Evolutionary conservation across 176 grass and related monocot genomes (phyloP), one percentile per base, ranked within the genome.

Genomic region (Neostapfia colusana): DNA sequence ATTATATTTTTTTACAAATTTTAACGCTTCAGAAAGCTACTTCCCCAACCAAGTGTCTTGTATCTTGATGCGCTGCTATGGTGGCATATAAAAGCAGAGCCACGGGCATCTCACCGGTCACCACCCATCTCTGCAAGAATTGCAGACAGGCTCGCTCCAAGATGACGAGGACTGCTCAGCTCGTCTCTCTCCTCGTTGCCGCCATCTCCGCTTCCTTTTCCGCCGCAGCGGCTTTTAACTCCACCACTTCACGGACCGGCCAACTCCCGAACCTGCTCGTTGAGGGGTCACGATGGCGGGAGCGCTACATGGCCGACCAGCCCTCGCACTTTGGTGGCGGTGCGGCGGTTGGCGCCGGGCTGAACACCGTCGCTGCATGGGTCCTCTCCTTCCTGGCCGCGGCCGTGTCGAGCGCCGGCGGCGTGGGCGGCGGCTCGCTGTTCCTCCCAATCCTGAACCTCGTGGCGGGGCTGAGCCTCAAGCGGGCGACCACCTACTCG

Each of bases 361-460:
- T 12, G 36, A 75, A 76, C 27, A 83, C 78, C 8, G 68, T 78
- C 1, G 43, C 55, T 0, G 79, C 93, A 46, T 90, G 87, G 75
- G 36, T 86, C 12, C 88, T 93, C 37, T 79, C 82, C 0, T 97
- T 86, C 79, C 63, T 97, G 3, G 87, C 90, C 0, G 82, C 93
- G 18, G 81, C 90, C 49, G 76, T 93, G 82, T 93, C 88, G 26
- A 93, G 79, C 72, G 93, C 93, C 6, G 82, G 90, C 36, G 88
- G 88, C 64, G 68, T 97, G 4, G 88, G 93, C 0, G 93, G 88
- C 35, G 90, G 93, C 15, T 93, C 93, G 18, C 83, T 97, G 42
- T 97, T 90, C 78, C 73, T 97, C 13, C 90, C 90, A 6, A 93
- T 97, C 81, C 85, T 97, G 17, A 93, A 85, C 57, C 41, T 97